Conservation (phyloP, 306 rosid genomes). For the Lathyrus sativus region DNA sequence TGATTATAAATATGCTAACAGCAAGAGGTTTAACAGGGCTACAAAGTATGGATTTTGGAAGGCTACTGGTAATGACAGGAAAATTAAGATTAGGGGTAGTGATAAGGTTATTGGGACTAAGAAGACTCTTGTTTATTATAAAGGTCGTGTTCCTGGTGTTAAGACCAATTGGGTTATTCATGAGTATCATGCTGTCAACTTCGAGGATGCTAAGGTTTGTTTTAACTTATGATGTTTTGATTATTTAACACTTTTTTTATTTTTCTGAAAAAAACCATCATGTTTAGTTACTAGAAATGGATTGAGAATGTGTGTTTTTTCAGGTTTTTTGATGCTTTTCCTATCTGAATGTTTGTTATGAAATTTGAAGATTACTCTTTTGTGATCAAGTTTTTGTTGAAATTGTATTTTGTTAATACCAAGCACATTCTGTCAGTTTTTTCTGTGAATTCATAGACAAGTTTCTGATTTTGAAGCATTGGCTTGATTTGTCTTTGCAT, state of each 20-base stretch:
- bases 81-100: constrained; percentile 35
- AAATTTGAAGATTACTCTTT: constrained; percentile 13
- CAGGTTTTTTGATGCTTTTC: constrained; percentile 19
- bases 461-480: constrained; percentile 22
- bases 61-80: constrained; percentile 53
- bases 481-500: constrained; percentile 1
- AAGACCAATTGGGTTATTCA: constrained; percentile 68
- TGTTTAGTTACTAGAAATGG: neutral
- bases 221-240: neutral
- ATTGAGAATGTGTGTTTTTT: neutral
- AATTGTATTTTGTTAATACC: neutral
- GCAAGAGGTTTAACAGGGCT: constrained; percentile 43
- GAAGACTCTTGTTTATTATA: constrained; percentile 61
- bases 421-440: neutral
- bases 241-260: neutral
- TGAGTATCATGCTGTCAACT: constrained; percentile 48
- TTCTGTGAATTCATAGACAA: constrained; percentile 9
- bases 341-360: neutral
- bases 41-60: constrained; percentile 74
- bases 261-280: neutral
- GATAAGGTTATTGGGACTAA: constrained; percentile 52
- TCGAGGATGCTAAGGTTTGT: constrained; percentile 44
- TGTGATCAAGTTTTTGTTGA: neutral
- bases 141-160: constrained; percentile 41
- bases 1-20: constrained; percentile 43